Evolutionary conservation across 441 rosid species (phyloP), one percentile per base, ranked within the genome.

Genomic region (Omphalea diandra): DNA sequence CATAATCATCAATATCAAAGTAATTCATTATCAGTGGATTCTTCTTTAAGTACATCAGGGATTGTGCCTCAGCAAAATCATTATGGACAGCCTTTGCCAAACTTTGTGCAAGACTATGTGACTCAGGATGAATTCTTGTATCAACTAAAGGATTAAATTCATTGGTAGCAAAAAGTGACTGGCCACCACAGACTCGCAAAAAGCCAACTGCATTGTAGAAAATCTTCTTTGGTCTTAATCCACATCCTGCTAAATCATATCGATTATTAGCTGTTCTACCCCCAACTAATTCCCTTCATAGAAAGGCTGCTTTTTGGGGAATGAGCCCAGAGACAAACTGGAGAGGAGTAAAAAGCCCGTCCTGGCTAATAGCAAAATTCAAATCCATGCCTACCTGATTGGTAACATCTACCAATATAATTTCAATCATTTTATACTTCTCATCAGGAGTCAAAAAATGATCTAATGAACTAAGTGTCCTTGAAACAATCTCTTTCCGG

Each of bases 301-400:
- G 76, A 67, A 87, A 83, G 66, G 93, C 91, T 67, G 91, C 91
- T 81, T 88, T 92, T 73, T 89, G 81, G 58, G 91, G 91, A 50
- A 94, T 94, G 73, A 92, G 90, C 57, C 98, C 98, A 74, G 94
- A 87, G 71, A 92, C 80, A 77, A 90, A 92, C 75, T 87, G 94
- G 50, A 92, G 71, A 69, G 98, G 94, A 69, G 94, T 81, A 73
- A 83, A 87, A 66, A 88, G 76, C 98, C 98, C 88, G 68, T 92
- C 91, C 32, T 85, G 89, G 76, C 80, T 79, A 61, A 83, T 74
- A 69, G 96, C 93, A 83, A 87, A 69, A 73, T 84, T 87, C 47
- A 90, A 78, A 75, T 92, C 96, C 61, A 92, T 75, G 33, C 98
- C 98, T 46, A 92, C 96, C 82, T 92, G 98, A 76, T 87, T 90